phyloP scores from a whole-genome alignment of 2,329 filamentous ascomycete genomes.

The Aureobasidium namibiae region DNA sequence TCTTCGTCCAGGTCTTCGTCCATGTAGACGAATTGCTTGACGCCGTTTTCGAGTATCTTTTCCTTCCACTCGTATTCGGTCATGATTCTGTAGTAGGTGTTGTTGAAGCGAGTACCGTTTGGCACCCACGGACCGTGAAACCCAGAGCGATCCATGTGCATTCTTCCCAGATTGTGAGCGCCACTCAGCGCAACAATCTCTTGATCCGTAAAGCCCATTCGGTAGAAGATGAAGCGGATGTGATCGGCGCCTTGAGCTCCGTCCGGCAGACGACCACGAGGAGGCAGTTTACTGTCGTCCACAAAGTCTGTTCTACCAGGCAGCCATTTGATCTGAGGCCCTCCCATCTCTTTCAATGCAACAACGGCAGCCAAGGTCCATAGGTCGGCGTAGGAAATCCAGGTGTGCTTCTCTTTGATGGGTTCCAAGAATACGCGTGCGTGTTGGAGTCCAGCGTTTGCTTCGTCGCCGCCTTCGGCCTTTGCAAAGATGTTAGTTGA shows the following conservation, averaged over 20 bases:
- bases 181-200: slow-evolving; percentile 51
- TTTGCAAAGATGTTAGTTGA: not conserved
- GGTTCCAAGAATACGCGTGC: slow-evolving; percentile 57
- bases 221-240: slow-evolving; percentile 48
- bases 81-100: slow-evolving; percentile 50
- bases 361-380: slow-evolving; percentile 56
- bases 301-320: slow-evolving; percentile 54
- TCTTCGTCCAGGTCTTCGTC: slow-evolving; percentile 50
- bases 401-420: slow-evolving; percentile 49
- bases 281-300: slow-evolving; percentile 52
- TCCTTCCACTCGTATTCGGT: slow-evolving; percentile 46
- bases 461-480: slow-evolving; percentile 54
- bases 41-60: slow-evolving; percentile 44
- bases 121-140: slow-evolving; percentile 38
- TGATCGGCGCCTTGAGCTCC: slow-evolving; percentile 47
- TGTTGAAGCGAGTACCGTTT: slow-evolving; percentile 39
- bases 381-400: slow-evolving; percentile 59
- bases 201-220: slow-evolving; percentile 54
- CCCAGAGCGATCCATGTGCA: slow-evolving; percentile 47
- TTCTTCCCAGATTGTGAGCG: slow-evolving; percentile 50
- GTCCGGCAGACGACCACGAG: slow-evolving; percentile 50
- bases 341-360: slow-evolving; percentile 53
- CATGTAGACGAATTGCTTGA: slow-evolving; percentile 51
- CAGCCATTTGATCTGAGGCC: slow-evolving; percentile 48
- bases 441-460: slow-evolving; percentile 57